Base-by-base conservation (phyloP, 2,329 filamentous ascomycete species). In the Colletotrichum kahawae region DNA sequence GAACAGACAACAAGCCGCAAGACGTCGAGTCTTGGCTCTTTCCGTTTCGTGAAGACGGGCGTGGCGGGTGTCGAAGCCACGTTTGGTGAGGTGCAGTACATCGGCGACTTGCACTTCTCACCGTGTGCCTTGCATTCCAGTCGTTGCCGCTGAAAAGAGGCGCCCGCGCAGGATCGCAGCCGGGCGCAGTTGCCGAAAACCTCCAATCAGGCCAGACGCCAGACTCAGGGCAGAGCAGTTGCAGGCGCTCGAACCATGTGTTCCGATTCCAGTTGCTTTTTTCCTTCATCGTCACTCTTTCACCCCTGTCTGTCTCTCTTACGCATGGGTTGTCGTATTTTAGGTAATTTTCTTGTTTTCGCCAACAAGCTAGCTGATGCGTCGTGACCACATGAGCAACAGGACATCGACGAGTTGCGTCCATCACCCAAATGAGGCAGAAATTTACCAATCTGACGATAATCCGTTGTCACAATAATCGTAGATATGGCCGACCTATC, bases 181-280 rank as follows among this genome's bases (percentile, higher is more conserved):
- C 57, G 66, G 65, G 65, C 54, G 65, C 43, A 73, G 21, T 27
- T 67, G 65, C 56, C 56, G 27, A 48, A 27, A 51, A 33, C 6
- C 56, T 21, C 34, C 51, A 51, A 62, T 51, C 56, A 60, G 54
- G 12, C 56, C 67, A 62, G 56, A 24, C 33, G 12, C 14, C 67
- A 62, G 56, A 24, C 33, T 60, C 48, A 33, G 33, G 64, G 71
- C 71, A 74, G 71, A 64, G 67, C 67, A 63, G 70, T 24, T 67
- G 72, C 62, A 75, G 63, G 72, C 69, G 72, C 72, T 75, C 62
- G 72, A 67, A 75, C 72, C 72, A 67, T 51, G 57, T 64, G 43
- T 67, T 72, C 60, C 69, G 63, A 75, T 67, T 72, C 63, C 31
- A 43, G 36, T 64, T 63, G 43, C 43, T 68, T 67, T 64, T 33